Evolutionary conservation across 352 stramenopile genomes (phyloP).

Genomic region (Phytopythium litorale): DNA sequence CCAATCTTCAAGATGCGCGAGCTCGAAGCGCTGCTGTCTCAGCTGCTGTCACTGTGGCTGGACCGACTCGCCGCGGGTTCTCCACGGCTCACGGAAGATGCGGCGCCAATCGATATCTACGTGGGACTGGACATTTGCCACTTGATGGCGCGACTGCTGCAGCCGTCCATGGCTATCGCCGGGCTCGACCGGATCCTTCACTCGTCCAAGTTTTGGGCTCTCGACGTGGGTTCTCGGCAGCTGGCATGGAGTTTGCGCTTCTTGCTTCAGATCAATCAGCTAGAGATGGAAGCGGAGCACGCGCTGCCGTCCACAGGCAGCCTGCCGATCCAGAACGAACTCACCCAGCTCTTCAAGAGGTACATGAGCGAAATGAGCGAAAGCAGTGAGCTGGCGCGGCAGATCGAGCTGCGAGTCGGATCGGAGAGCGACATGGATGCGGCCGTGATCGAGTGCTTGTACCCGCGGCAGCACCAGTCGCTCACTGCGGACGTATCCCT

Average conservation of each 20-base stretch:
- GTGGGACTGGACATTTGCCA: slow-evolving; percentile 40
- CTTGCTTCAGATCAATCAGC: slow-evolving; percentile 30
- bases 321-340: not conserved
- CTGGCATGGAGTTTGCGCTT: slow-evolving; percentile 46
- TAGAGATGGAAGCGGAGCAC: slow-evolving; percentile 11
- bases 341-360: slow-evolving; percentile 31
- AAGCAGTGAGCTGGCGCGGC: slow-evolving; percentile 23
- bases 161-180: slow-evolving; percentile 30
- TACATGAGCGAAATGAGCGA: slow-evolving; percentile 43
- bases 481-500: slow-evolving; percentile 25
- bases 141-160: slow-evolving; percentile 36
- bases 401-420: slow-evolving; percentile 21
- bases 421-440: slow-evolving; percentile 19
- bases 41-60: slow-evolving; percentile 37
- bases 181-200: slow-evolving; percentile 31
- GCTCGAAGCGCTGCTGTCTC: slow-evolving; percentile 28
- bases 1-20: slow-evolving; percentile 25
- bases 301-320: not conserved
- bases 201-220: slow-evolving; percentile 23
- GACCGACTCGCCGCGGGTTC: slow-evolving; percentile 18
- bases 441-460: slow-evolving; percentile 40
- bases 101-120: slow-evolving; percentile 26
- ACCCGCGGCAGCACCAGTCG: slow-evolving; percentile 29
- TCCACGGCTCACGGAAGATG: not conserved
- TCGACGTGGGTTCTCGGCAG: slow-evolving; percentile 31